A percentile compares a stretch with the other conserved stretches of the same genome.
Conservation (phyloP, 2,329 filamentous ascomycete genomes). For the Colletotrichum horii region DNA sequence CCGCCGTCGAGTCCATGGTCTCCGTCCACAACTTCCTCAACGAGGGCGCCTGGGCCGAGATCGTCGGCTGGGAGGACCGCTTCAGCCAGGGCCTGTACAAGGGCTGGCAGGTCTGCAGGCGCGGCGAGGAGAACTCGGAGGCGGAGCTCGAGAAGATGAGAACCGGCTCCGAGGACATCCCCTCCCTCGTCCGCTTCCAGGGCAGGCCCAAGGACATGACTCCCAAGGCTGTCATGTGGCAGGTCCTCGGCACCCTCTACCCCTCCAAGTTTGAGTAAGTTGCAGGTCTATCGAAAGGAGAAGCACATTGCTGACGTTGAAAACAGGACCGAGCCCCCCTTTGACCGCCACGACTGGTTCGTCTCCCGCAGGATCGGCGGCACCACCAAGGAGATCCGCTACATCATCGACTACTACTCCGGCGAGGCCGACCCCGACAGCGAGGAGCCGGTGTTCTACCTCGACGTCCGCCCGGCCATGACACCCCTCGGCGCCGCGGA, state of each 20-base stretch:
- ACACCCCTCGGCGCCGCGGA: slow-evolving; percentile 82
- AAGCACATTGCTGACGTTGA: slow-evolving; percentile 21
- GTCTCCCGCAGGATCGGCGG: slow-evolving; percentile 76
- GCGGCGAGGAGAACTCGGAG: slow-evolving; percentile 70
- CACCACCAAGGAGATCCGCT: slow-evolving; percentile 78
- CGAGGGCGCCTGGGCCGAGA: slow-evolving; percentile 96
- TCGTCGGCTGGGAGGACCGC: slow-evolving; percentile 89
- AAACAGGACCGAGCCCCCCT: slow-evolving; percentile 78
- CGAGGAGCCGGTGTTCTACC: slow-evolving; percentile 92
- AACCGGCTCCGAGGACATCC: slow-evolving; percentile 61
- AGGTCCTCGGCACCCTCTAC: slow-evolving; percentile 79
- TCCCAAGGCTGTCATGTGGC: slow-evolving; percentile 86
- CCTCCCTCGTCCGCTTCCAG: slow-evolving; percentile 84
- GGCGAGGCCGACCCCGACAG: slow-evolving; percentile 79
- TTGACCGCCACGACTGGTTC: slow-evolving; percentile 98
- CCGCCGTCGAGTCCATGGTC: slow-evolving; percentile 96
- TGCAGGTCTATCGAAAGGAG: neutral
- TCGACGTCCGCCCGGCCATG: slow-evolving; percentile 91
- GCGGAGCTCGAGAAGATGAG: slow-evolving; percentile 53
- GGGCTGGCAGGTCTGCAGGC: slow-evolving; percentile 76
- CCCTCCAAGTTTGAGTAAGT: slow-evolving; percentile 79
- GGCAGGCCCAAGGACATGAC: slow-evolving; percentile 89
- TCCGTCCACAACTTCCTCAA: slow-evolving; percentile 98
- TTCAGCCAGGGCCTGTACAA: slow-evolving; percentile 76
- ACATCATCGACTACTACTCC: slow-evolving; percentile 97